phyloP scores from a whole-genome alignment of 2,329 filamentous ascomycete species.

The Amesomyces nigricolor region DNA sequence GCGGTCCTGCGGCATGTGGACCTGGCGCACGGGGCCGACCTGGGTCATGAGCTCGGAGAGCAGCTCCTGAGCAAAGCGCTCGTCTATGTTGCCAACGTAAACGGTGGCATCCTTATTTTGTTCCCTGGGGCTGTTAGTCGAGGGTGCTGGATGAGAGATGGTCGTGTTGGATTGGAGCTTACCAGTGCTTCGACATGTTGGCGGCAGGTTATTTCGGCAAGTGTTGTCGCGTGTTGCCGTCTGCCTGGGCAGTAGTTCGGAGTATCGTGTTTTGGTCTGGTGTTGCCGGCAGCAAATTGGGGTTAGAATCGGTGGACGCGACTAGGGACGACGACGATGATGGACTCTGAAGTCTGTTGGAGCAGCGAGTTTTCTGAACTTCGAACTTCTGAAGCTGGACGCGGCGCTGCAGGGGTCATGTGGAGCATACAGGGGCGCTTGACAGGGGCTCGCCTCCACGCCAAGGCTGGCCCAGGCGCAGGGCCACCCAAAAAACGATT shows the following conservation, averaged over 20 bases:
- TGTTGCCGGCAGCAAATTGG: too few species aligned
- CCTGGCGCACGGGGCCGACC: constrained; percentile 93
- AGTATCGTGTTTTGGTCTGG: neutral
- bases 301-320: too few species aligned
- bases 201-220: neutral
- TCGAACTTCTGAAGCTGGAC: too few species aligned
- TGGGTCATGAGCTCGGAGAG: constrained; percentile 99
- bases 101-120: constrained; percentile 98
- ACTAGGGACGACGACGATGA: neutral
- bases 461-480: constrained; percentile 6
- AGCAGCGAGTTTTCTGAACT: neutral
- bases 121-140: constrained; percentile 53
- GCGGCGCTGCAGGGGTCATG: neutral
- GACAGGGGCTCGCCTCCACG: neutral
- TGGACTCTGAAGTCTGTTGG: neutral
- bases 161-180: neutral
- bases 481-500: constrained; percentile 18
- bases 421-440: neutral
- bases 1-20: constrained; percentile 96
- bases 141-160: too few species aligned
- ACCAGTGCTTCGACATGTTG: constrained; percentile 32
- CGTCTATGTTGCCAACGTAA: constrained; percentile 97
- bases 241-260: neutral
- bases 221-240: neutral
- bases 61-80: constrained; percentile 83